These are phyloP conservation scores for Euryodendron excelsum DNA, from an alignment of 148 eudicot species.

Conservation along the genomic window DNA sequence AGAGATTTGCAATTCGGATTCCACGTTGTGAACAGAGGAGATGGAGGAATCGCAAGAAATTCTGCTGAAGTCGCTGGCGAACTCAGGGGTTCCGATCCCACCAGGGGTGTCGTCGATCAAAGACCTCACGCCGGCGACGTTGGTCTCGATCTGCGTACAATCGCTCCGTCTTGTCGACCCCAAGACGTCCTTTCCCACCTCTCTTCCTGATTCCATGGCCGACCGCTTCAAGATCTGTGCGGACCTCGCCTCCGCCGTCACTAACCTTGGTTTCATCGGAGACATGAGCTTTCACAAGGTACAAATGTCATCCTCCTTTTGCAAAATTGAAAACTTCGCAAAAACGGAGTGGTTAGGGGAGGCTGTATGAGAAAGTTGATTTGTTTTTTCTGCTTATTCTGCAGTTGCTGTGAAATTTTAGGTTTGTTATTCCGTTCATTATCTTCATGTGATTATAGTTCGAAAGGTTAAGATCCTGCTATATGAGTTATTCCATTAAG, in stretches of 20 bases:
- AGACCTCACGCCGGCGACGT: slow-evolving; percentile 32
- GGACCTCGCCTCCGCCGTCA: slow-evolving; percentile 36
- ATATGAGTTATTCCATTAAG: not conserved
- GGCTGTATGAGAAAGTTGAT: no score
- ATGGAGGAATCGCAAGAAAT: slow-evolving; percentile 47
- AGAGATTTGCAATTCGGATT: no score
- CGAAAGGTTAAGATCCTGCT: not conserved
- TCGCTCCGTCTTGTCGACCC: slow-evolving; percentile 27
- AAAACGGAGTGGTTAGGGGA: no score
- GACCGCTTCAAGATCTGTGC: slow-evolving; percentile 41
- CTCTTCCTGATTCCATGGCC: slow-evolving; percentile 36
- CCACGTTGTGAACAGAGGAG: no score
- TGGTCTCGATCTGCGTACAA: slow-evolving; percentile 33
- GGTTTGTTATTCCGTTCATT: not conserved
- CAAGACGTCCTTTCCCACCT: slow-evolving; percentile 14
- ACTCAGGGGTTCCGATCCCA: slow-evolving; percentile 32
- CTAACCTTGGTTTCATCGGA: slow-evolving; percentile 35
- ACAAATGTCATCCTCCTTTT: not conserved
- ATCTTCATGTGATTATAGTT: not conserved
- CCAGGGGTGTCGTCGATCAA: slow-evolving; percentile 23
- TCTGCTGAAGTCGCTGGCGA: slow-evolving; percentile 31
- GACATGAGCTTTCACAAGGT: slow-evolving; percentile 57
- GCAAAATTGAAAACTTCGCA: no score
- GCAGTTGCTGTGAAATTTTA: not conserved
- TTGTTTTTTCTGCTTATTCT: not conserved